Conservation (phyloP, 2,329 filamentous ascomycete genomes). For the Botrytis byssoidea region DNA sequence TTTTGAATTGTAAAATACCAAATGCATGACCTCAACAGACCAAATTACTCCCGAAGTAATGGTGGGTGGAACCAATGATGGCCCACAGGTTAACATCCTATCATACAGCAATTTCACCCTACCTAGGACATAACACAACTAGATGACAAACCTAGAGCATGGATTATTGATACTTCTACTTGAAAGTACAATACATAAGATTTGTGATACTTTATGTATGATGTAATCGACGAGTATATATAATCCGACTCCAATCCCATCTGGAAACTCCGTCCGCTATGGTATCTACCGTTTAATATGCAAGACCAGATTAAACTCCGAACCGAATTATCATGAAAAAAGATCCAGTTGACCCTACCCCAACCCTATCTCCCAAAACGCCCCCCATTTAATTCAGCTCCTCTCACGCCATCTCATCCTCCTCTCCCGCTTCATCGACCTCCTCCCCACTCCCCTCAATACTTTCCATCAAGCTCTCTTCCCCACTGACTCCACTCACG, state of each 20-base stretch:
- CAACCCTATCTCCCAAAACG: background rate
- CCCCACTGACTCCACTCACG: constrained; percentile 25
- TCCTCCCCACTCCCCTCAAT: constrained; percentile 1
- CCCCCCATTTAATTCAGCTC: background rate
- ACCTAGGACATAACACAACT: too few species aligned
- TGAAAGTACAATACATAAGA: background rate
- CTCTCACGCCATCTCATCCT: background rate
- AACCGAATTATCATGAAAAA: background rate
- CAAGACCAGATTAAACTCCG: background rate
- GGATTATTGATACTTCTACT: background rate
- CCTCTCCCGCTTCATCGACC: constrained; percentile 30
- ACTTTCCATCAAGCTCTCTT: constrained; percentile 6
- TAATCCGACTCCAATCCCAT: background rate
- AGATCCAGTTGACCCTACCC: background rate
- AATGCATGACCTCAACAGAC: background rate
- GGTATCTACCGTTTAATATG: background rate
- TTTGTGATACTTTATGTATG: background rate
- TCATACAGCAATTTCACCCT: too few species aligned
- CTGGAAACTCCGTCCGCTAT: background rate
- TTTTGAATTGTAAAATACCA: background rate
- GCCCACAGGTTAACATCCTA: too few species aligned
- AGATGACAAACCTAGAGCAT: background rate
- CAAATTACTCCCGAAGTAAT: background rate
- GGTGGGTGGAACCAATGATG: too few species aligned
- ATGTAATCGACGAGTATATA: background rate